These are phyloP conservation scores for Butyriboletus loyo DNA, from an alignment of 768 basidiomycete species.

Conservation along the genomic window DNA sequence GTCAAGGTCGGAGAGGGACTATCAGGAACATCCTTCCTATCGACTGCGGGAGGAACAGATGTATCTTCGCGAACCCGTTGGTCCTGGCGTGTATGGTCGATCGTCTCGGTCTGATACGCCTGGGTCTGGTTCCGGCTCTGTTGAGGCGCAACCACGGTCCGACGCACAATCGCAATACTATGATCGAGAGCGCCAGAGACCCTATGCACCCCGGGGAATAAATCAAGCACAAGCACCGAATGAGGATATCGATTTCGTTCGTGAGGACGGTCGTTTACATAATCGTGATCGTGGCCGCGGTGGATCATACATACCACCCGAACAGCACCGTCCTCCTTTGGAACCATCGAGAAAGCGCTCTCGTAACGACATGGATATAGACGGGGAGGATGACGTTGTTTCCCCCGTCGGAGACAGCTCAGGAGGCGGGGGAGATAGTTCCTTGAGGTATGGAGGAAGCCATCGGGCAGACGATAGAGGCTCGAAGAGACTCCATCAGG, in stretches of 20 bases:
- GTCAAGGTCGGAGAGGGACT: constrained; percentile 35
- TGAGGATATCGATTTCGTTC: constrained; percentile 52
- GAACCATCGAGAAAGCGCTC: constrained; percentile 54
- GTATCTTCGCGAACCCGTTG: constrained; percentile 32
- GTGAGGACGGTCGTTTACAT: constrained; percentile 49
- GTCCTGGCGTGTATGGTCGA: constrained; percentile 29
- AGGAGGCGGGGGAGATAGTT: constrained; percentile 29
- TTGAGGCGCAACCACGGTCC: constrained; percentile 49
- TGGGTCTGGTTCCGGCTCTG: constrained; percentile 51
- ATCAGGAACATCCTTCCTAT: constrained; percentile 29
- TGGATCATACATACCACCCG: constrained; percentile 30
- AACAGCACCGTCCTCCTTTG: constrained; percentile 39
- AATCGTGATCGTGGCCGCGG: constrained; percentile 39
- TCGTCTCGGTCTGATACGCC: constrained; percentile 58
- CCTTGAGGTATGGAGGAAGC: constrained; percentile 34
- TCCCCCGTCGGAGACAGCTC: constrained; percentile 28
- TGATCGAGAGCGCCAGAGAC: constrained; percentile 47
- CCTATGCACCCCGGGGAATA: constrained; percentile 52
- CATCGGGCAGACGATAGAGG: constrained; percentile 50
- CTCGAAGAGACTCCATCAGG: constrained; percentile 58
- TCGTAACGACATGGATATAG: constrained; percentile 63
- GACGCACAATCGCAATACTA: constrained; percentile 47
- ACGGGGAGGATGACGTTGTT: constrained; percentile 49
- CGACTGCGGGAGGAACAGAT: constrained; percentile 28
- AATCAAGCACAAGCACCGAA: constrained; percentile 36